A percentile compares a stretch with the other conserved stretches of the same genome.
phyloP scores from a whole-genome alignment of 208 protist species.

The Crithidia mellificae region DNA sequence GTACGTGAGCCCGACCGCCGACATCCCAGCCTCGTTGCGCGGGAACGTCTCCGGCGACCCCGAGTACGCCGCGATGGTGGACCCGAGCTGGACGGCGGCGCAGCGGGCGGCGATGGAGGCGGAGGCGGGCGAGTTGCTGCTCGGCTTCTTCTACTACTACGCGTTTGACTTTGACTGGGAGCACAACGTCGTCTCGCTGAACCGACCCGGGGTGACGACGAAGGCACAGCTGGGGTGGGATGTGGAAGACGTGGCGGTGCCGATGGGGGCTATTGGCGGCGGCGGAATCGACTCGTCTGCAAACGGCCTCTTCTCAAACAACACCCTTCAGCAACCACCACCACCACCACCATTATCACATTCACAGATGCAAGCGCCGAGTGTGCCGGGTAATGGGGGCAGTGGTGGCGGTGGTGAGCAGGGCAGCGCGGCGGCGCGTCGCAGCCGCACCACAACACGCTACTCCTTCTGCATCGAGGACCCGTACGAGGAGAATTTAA shows the following conservation, averaged over 20 bases:
- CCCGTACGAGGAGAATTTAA: constrained; percentile 76
- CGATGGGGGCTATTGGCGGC: no score
- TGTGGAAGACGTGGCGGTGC: constrained; percentile 26
- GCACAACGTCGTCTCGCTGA: constrained; percentile 46
- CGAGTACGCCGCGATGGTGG: constrained; percentile 69
- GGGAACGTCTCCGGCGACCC: background rate
- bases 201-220: constrained; percentile 13
- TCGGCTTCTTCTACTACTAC: constrained; percentile 68
- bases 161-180: constrained; percentile 53
- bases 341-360: no score
- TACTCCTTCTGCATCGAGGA: constrained; percentile 81
- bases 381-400: no score
- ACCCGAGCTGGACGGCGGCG: no score
- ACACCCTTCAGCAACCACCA: no score
- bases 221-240: constrained; percentile 47
- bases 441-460: constrained; percentile 58
- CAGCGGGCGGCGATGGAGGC: constrained; percentile 26
- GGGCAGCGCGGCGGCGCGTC: no score
- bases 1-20: constrained; percentile 57
- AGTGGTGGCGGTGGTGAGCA: no score
- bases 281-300: no score
- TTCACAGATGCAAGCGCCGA: no score
- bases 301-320: no score
- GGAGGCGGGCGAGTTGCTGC: constrained; percentile 27
- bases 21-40: no score